Percentiles rank a stretch among this genome's conserved stretches.
Evolutionary conservation across 192 early-diverging fungal species (phyloP).

Genomic region (Anaeromyces robustus): DNA sequence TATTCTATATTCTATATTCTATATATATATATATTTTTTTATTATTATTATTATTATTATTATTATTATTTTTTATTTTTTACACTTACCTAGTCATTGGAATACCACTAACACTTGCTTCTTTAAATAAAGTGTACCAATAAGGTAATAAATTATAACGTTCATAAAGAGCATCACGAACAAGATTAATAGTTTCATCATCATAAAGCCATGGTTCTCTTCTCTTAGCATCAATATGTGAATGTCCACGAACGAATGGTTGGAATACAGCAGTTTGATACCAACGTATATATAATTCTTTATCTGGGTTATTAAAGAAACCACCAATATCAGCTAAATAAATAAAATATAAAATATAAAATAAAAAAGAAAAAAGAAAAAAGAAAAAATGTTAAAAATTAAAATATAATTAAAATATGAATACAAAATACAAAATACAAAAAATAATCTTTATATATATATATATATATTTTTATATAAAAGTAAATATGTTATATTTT

Average conservation of each 20-base stretch:
- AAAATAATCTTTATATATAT: too few relatives aligned
- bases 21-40: neutral
- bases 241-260: slow-evolving; percentile 95
- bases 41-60: too few relatives aligned
- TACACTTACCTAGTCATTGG: slow-evolving; percentile 50
- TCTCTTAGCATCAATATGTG: slow-evolving; percentile 92
- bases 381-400: slow-evolving; percentile 1
- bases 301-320: slow-evolving; percentile 89
- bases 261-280: slow-evolving; percentile 90
- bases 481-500: too few relatives aligned
- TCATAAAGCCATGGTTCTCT: slow-evolving; percentile 93
- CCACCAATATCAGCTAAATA: slow-evolving; percentile 85
- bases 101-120: slow-evolving; percentile 50
- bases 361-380: neutral
- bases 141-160: slow-evolving; percentile 83
- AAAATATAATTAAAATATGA: too few relatives aligned
- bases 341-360: neutral
- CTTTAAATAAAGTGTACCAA: slow-evolving; percentile 82
- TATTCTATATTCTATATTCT: too few relatives aligned
- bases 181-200: slow-evolving; percentile 60
- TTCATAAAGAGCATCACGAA: slow-evolving; percentile 61
- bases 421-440: too few relatives aligned
- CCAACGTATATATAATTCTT: slow-evolving; percentile 88
- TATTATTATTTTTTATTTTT: neutral
- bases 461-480: too few relatives aligned